phyloP scores from a whole-genome alignment of 306 rosid species.

The Pachyrhizus erosus region DNA sequence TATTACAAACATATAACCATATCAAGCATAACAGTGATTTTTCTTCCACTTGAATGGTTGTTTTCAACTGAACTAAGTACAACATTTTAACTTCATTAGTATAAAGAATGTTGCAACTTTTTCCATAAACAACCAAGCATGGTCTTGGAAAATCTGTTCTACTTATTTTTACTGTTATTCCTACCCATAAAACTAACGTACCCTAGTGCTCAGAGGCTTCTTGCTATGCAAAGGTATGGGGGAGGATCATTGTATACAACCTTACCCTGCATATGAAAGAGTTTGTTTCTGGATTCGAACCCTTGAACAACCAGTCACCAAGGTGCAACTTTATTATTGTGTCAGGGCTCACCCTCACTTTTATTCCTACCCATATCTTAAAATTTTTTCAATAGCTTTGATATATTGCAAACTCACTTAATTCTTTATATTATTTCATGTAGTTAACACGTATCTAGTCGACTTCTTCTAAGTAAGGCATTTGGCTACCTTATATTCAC shows the following conservation, averaged over 20 bases:
- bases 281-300: too few relatives aligned
- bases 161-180: background rate
- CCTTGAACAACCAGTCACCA: too few relatives aligned
- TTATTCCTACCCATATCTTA: background rate
- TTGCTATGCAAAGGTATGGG: too few relatives aligned
- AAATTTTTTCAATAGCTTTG: background rate
- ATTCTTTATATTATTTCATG: slow-evolving; percentile 19
- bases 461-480: slow-evolving; percentile 15
- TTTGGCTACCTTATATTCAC: slow-evolving; percentile 16
- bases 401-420: slow-evolving; percentile 2
- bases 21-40: slow-evolving; percentile 11
- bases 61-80: background rate
- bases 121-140: background rate
- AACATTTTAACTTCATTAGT: background rate
- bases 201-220: too few relatives aligned
- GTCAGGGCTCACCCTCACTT: too few relatives aligned
- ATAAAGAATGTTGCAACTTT: too few relatives aligned
- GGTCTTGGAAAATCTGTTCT: background rate
- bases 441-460: background rate
- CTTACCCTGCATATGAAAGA: too few relatives aligned
- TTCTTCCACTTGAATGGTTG: background rate
- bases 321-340: too few relatives aligned
- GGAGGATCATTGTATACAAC: too few relatives aligned
- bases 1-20: background rate
- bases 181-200: too few relatives aligned